phyloP scores from a whole-genome alignment of 345 rosid genomes.

The Pistacia vera region DNA sequence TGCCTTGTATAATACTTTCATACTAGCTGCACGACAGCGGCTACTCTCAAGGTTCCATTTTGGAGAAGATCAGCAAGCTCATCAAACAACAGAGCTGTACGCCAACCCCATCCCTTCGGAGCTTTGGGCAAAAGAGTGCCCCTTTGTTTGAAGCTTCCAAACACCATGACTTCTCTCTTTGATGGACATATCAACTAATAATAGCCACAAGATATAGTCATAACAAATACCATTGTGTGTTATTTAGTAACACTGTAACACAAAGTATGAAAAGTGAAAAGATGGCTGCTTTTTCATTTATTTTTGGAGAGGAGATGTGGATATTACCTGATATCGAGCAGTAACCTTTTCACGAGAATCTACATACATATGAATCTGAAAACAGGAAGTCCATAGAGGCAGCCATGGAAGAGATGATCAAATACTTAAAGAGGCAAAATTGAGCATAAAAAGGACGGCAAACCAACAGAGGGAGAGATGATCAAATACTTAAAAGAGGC shows the following conservation, averaged over 20 bases:
- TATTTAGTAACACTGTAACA: no score
- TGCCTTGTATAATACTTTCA: slow-evolving; percentile 32
- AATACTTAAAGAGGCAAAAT: no score
- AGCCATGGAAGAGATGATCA: background rate
- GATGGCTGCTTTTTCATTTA: background rate
- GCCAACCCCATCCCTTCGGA: slow-evolving; percentile 99
- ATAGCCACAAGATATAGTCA: background rate
- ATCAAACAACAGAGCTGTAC: slow-evolving; percentile 79
- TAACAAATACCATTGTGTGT: background rate
- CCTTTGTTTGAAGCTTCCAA: slow-evolving; percentile 82
- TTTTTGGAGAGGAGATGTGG: background rate
- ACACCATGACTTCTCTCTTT: slow-evolving; percentile 92
- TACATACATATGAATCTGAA: slow-evolving; percentile 76
- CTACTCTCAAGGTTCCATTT: slow-evolving; percentile 76
- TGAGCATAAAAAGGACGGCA: no score
- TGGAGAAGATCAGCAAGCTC: slow-evolving; percentile 92
- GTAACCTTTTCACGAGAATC: slow-evolving; percentile 95
- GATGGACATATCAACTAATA: slow-evolving; percentile 88
- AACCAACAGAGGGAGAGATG: no score
- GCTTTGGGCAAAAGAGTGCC: slow-evolving; percentile 95
- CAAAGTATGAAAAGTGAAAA: background rate
- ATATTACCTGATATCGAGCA: slow-evolving; percentile 91
- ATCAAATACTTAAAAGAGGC: background rate
- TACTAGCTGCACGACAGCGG: slow-evolving; percentile 90
- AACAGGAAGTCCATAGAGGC: slow-evolving; percentile 9